Conservation (phyloP, 257 asterid genomes). For the Solanum chmielewskii region DNA sequence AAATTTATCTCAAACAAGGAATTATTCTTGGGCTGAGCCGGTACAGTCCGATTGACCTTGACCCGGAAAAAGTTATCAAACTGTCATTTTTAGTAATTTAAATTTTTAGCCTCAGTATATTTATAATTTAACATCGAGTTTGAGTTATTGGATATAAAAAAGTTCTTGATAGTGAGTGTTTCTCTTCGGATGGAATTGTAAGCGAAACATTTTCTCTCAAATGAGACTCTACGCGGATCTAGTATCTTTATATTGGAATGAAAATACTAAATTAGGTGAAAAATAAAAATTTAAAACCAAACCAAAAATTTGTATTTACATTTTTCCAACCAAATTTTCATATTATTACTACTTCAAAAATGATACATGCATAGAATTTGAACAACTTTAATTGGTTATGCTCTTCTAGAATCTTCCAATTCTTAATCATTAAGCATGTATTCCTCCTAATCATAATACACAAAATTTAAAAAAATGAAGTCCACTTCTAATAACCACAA, state of each 20-base stretch:
- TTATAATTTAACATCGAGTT: background rate
- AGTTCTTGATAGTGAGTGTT: background rate
- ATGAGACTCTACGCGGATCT: background rate
- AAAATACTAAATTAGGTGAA: rapidly evolving
- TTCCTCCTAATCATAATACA: too few species aligned
- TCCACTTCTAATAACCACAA: too few species aligned
- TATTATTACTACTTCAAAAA: too few species aligned
- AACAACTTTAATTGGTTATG: background rate
- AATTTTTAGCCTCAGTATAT: background rate
- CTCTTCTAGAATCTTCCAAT: background rate
- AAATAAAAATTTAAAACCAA: too few species aligned
- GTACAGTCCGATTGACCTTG: background rate
- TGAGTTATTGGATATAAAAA: rapidly evolving
- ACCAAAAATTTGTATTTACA: too few species aligned
- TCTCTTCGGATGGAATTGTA: background rate
- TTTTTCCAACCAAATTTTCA: background rate
- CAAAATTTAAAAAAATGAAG: too few species aligned
- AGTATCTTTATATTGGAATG: rapidly evolving
- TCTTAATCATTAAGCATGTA: background rate
- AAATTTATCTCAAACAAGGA: background rate
- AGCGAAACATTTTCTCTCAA: too few species aligned
- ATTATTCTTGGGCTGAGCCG: background rate
- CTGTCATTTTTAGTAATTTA: background rate
- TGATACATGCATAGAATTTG: too few species aligned
- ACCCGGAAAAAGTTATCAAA: background rate